These are phyloP conservation scores for Discostella pseudostelligera DNA, from an alignment of 108 stramenopile species.

Conservation along the genomic window DNA sequence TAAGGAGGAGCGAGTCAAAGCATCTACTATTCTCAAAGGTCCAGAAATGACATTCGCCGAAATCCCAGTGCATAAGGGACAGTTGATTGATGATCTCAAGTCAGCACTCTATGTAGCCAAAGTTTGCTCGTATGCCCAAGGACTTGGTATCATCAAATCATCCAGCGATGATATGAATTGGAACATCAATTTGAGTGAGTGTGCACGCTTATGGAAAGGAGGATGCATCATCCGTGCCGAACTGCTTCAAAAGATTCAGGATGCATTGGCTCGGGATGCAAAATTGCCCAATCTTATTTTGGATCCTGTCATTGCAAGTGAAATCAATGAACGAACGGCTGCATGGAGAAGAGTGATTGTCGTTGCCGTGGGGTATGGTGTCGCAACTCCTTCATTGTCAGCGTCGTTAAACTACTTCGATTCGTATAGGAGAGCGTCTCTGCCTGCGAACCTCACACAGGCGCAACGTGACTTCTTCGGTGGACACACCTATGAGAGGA, in stretches of 20 bases:
- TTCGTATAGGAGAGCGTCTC: conserved; percentile 83
- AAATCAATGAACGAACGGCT: conserved; percentile 78
- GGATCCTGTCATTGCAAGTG: conserved; percentile 88
- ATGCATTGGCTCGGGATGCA: conserved; percentile 72
- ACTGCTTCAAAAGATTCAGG: conserved; percentile 91
- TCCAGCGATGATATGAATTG: conserved; percentile 88
- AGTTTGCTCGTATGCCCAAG: conserved; percentile 98
- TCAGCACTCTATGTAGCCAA: conserved; percentile 94
- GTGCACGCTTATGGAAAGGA: conserved; percentile 98
- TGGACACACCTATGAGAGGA: conserved; percentile 96
- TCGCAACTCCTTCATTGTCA: conserved; percentile 86
- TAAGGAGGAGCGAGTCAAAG: conserved; percentile 90
- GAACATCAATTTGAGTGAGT: conserved; percentile 89
- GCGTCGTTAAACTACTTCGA: conserved; percentile 95
- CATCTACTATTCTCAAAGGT: conserved; percentile 79
- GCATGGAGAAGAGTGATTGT: conserved; percentile 94
- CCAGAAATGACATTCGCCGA: conserved; percentile 61
- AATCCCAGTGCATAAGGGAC: conserved; percentile 86
- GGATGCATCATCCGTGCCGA: conserved; percentile 98
- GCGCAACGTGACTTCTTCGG: conserved; percentile 99
- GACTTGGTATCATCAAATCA: conserved; percentile 88
- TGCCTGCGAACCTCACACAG: conserved; percentile 95
- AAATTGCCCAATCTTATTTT: conserved; percentile 90
- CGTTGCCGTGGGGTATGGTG: conserved; percentile 86
- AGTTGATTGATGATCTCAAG: conserved; percentile 90